Evolutionary conservation across 257 asterid genomes (phyloP).

Genomic region (Hygrophila difformis): DNA sequence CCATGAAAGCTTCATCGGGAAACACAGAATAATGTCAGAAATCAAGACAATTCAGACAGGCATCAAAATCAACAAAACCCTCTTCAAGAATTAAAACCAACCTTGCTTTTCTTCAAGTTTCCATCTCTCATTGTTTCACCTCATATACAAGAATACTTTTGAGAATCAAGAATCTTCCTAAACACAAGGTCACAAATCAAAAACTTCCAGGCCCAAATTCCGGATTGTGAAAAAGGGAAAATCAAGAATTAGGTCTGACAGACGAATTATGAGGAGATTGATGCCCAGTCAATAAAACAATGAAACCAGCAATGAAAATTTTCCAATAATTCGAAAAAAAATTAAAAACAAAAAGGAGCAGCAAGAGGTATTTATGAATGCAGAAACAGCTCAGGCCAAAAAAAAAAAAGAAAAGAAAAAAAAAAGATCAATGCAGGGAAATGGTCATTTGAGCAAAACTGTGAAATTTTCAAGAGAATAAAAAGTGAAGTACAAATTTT

Average conservation of each 20-base stretch:
- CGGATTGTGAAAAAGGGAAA: background rate
- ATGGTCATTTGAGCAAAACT: too few relatives aligned
- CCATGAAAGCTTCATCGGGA: constrained; percentile 66
- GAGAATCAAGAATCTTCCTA: too few relatives aligned
- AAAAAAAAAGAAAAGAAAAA: too few relatives aligned
- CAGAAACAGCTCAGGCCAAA: too few relatives aligned
- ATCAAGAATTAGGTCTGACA: background rate
- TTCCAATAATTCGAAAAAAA: too few relatives aligned
- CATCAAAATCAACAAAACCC: constrained; percentile 14
- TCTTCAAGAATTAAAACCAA: constrained; percentile 20
- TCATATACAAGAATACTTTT: too few relatives aligned
- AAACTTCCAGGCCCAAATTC: background rate
- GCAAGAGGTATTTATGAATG: too few relatives aligned
- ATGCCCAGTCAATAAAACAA: too few relatives aligned
- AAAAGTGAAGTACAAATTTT: constrained; percentile 21
- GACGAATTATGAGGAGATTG: background rate
- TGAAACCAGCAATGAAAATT: too few relatives aligned
- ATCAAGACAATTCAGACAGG: constrained; percentile 7
- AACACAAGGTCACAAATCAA: constrained; percentile 39
- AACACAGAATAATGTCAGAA: constrained; percentile 11
- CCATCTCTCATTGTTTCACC: constrained; percentile 67
- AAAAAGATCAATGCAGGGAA: too few relatives aligned
- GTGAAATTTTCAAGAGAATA: too few relatives aligned
- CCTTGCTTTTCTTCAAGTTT: constrained; percentile 71
- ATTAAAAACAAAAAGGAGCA: too few relatives aligned